A percentile compares a stretch with the other conserved stretches of the same genome.
These are phyloP conservation scores for Flaveria trinervia DNA, from an alignment of 129 eudicot genomes.

Conservation along the genomic window DNA sequence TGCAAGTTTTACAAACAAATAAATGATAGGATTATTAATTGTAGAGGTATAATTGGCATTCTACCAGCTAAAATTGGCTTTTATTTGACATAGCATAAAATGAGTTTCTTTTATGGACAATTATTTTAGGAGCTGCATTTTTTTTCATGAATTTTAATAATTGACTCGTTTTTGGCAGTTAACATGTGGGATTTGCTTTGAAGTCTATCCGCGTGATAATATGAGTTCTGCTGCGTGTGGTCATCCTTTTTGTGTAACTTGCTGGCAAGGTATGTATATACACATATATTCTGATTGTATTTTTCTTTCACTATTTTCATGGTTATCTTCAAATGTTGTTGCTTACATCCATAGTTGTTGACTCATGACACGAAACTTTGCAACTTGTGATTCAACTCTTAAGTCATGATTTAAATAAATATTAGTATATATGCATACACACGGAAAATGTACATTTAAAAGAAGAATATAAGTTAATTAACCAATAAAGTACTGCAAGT, in stretches of 20 bases:
- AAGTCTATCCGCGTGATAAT: slow-evolving; percentile 51
- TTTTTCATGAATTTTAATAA: slow-evolving; percentile 25
- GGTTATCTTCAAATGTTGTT: slow-evolving; percentile 2
- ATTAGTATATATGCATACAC: no score
- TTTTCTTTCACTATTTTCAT: slow-evolving; percentile 3
- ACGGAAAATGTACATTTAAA: not conserved
- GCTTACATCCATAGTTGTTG: slow-evolving; percentile 11
- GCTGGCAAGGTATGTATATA: slow-evolving; percentile 83
- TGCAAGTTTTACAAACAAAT: not conserved
- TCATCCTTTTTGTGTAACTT: slow-evolving; percentile 82
- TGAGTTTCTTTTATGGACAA: slow-evolving; percentile 1
- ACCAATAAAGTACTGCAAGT: not conserved
- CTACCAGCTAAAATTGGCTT: not conserved
- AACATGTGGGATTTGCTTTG: slow-evolving; percentile 97
- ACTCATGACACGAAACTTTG: not conserved
- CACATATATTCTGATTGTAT: not conserved
- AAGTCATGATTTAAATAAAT: not conserved
- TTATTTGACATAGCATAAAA: not conserved
- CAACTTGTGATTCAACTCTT: not conserved
- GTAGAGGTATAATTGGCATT: not conserved
- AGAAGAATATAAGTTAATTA: not conserved
- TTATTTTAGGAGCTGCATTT: not conserved
- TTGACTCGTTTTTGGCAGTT: slow-evolving; percentile 45
- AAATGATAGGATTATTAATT: not conserved
- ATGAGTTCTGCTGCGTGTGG: slow-evolving; percentile 94